Evolutionary conservation across 805 yeast species (phyloP).

Genomic region (Alloascoidea africana): DNA sequence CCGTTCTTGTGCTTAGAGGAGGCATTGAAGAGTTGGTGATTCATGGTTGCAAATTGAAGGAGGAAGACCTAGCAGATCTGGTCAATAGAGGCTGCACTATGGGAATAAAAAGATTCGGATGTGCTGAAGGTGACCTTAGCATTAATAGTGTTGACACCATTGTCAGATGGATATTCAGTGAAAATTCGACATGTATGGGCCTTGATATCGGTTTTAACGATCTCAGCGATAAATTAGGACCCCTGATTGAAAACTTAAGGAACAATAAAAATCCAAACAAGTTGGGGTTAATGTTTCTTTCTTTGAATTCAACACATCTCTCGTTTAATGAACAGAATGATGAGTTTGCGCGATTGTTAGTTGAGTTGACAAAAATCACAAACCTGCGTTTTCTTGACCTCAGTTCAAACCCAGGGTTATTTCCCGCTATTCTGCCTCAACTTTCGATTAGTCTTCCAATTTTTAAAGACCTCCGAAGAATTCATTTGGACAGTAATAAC

Average conservation of each 20-base stretch:
- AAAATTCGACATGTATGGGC: slow-evolving; percentile 37
- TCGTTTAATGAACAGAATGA: slow-evolving; percentile 29
- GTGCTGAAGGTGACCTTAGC: slow-evolving; percentile 62
- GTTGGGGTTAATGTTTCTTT: slow-evolving; percentile 28
- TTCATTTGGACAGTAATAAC: slow-evolving; percentile 60
- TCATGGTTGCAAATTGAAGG: slow-evolving; percentile 53
- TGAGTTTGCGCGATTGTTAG: slow-evolving; percentile 34
- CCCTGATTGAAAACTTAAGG: slow-evolving; percentile 9
- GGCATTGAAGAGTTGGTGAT: slow-evolving; percentile 70
- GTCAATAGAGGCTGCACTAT: slow-evolving; percentile 39
- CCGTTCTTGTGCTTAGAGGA: slow-evolving; percentile 50
- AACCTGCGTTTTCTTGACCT: slow-evolving; percentile 59
- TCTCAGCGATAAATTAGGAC: slow-evolving; percentile 15
- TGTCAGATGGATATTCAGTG: slow-evolving; percentile 38
- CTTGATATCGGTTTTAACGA: slow-evolving; percentile 80
- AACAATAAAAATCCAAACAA: slow-evolving; percentile 10
- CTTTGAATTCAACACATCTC: slow-evolving; percentile 52
- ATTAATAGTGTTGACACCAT: slow-evolving; percentile 41
- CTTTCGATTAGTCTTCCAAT: slow-evolving; percentile 53
- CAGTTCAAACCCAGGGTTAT: slow-evolving; percentile 50
- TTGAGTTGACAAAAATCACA: slow-evolving; percentile 35
- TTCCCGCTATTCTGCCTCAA: slow-evolving; percentile 44
- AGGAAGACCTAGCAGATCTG: slow-evolving; percentile 35
- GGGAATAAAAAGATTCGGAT: slow-evolving; percentile 50
- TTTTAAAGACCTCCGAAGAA: slow-evolving; percentile 43